Conservation (phyloP, 768 basidiomycete genomes). For the Pleurotus ostreatus region DNA sequence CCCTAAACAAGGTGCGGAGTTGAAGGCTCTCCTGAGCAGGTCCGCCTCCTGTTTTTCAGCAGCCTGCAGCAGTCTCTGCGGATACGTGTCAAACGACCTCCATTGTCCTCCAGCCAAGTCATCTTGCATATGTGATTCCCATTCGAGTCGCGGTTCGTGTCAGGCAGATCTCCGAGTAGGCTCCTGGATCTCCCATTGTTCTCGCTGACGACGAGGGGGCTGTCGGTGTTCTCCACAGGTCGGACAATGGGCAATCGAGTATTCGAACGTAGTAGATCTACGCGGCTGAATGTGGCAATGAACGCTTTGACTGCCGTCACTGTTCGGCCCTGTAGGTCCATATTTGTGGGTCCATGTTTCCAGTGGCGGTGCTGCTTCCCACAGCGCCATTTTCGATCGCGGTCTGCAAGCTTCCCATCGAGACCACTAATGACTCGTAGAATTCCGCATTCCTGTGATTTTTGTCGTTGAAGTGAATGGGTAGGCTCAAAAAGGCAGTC, state of each 20-base stretch:
- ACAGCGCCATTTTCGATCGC: background rate
- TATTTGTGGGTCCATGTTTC: constrained; percentile 40
- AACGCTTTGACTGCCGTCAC: constrained; percentile 7
- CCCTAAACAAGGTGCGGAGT: constrained; percentile 6
- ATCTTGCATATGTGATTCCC: background rate
- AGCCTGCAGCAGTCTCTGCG: background rate
- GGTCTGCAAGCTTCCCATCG: too few relatives aligned
- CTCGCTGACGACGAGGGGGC: background rate
- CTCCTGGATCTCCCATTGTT: constrained; percentile 6
- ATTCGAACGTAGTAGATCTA: constrained; percentile 2
- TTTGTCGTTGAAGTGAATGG: too few relatives aligned
- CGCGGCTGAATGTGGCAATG: background rate
- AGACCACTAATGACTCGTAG: too few relatives aligned
- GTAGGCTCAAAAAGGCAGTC: too few relatives aligned
- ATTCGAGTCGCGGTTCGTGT: background rate
- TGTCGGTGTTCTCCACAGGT: background rate
- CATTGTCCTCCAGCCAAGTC: constrained; percentile 1
- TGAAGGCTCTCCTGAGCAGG: background rate
- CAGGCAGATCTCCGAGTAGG: background rate
- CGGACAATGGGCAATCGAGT: constrained; percentile 6
- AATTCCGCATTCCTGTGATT: too few relatives aligned
- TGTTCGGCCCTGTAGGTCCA: constrained; percentile 8
- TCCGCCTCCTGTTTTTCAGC: background rate
- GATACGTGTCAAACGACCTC: background rate
- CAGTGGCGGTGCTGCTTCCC: constrained; percentile 35